Evolutionary conservation across 768 basidiomycete species (phyloP), one percentile per base, ranked within the genome.

Genomic region (Epithele typhae): DNA sequence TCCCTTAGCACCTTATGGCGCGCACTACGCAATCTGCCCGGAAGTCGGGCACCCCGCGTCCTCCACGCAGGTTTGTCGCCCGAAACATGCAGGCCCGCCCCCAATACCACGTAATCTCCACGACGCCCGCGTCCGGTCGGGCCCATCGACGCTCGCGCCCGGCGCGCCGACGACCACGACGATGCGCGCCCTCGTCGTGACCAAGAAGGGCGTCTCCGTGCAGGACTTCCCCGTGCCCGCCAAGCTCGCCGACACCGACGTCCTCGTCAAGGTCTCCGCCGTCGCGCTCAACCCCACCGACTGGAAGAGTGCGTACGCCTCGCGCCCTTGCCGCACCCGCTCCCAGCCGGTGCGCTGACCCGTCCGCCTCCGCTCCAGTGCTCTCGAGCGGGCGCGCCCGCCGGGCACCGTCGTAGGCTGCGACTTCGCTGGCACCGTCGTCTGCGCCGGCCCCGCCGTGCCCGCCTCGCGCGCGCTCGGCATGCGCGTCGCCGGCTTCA

Each of bases 401-500:
- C 33, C 33, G 6, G 40, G 38, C 4, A 48, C 40, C 6, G 10
- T 37, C n/a, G 27, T 44, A 17, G 45, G 35, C 1, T 40, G 43
- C 39, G 40, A 44, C 30, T 49, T 37, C 21, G 32, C 32, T 18
- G 38, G 22, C 8, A 6, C 11, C n/a, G 25, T 45, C 23, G 22
- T 33, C 44, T 51, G 43, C n/a, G 23, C 53, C 32, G 41, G 43
- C 3, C 25, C 37, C 12, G n/a, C 39, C 25, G 33, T 52, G 8
- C 8, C 27, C 27, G 27, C 27, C 7, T 30, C 27, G 27, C 37
- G 37, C 8, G 7, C 44, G 23, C 25, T 24, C 22, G 64, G 62
- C 35, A 54, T 56, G 24, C 46, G 46, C 22, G 58, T 61, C 27
- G 59, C 61, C 10, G 61, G 62, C 21, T 45, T 54, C 23, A 42